Conservation (phyloP, 768 basidiomycete species). For the Phaeolepiota aurea region DNA sequence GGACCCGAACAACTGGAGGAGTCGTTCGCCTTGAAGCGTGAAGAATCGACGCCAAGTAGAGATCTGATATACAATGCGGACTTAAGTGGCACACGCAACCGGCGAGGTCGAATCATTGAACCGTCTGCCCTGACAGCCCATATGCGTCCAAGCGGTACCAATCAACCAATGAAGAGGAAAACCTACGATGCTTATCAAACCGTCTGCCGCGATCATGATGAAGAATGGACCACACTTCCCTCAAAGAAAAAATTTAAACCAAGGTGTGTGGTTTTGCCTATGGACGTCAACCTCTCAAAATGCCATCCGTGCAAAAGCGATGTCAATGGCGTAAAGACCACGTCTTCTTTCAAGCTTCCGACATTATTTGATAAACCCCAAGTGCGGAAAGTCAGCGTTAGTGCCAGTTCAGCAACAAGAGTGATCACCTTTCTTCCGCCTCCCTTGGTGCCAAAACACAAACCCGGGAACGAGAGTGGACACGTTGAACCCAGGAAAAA, state of each 20-base stretch:
- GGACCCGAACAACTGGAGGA: too few species aligned
- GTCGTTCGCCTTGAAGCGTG: too few species aligned
- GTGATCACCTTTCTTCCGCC: background rate
- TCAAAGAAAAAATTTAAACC: slow-evolving; percentile 20
- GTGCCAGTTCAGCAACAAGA: background rate
- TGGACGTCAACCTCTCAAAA: background rate
- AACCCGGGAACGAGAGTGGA: too few species aligned
- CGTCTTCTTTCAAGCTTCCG: background rate
- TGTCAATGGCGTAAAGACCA: background rate
- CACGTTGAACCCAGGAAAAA: too few species aligned
- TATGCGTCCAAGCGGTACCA: too few species aligned
- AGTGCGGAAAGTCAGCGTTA: background rate
- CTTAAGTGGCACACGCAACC: too few species aligned
- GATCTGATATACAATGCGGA: too few species aligned
- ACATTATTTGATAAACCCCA: background rate
- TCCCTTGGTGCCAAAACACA: too few species aligned
- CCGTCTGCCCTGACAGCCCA: too few species aligned
- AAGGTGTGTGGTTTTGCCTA: slow-evolving; percentile 7
- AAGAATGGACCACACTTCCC: slow-evolving; percentile 28
- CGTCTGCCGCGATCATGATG: slow-evolving; percentile 19
- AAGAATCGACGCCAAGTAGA: too few species aligned
- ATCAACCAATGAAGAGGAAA: slow-evolving; percentile 5
- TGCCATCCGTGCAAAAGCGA: background rate
- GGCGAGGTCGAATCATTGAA: too few species aligned
- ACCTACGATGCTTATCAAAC: slow-evolving; percentile 20